Percentiles rank a stretch among this genome's conserved stretches.
phyloP scores from a whole-genome alignment of 2,329 filamentous ascomycete species.

The Monilinia vaccinii-corymbosi region DNA sequence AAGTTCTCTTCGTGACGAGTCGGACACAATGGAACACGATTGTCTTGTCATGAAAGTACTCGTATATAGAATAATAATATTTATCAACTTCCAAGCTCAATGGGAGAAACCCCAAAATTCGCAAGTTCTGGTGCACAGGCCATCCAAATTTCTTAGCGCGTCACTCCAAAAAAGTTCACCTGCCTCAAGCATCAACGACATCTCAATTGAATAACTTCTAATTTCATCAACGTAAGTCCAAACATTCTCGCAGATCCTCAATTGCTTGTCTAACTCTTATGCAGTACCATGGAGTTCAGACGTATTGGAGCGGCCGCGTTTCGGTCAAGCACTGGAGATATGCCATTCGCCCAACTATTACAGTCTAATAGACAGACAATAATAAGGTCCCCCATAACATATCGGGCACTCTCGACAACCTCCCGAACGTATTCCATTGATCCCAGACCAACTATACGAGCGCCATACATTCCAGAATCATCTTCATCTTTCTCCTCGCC shows the following conservation, averaged over 20 bases:
- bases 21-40: not conserved
- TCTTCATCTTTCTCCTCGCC: not conserved
- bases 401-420: constrained; percentile 3
- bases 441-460: constrained; percentile 1
- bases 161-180: constrained; percentile 5
- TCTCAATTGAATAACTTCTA: constrained; percentile 6
- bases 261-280: constrained; percentile 9
- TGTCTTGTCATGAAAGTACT: not conserved
- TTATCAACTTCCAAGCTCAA: not conserved
- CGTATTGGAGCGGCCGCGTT: constrained; percentile 5
- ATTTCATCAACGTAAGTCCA: constrained; percentile 16
- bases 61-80: no score
- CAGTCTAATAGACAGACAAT: not conserved
- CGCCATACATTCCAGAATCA: not conserved
- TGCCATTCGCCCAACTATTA: not conserved
- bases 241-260: constrained; percentile 10
- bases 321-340: not conserved
- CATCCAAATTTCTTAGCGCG: constrained; percentile 6
- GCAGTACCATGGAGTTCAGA: constrained; percentile 30
- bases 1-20: not conserved
- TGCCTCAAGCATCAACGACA: constrained; percentile 16
- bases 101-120: not conserved
- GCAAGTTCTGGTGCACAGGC: constrained; percentile 2
- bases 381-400: not conserved
- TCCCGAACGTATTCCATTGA: not conserved